Evolutionary conservation across 2,329 filamentous ascomycete species (phyloP).

Genomic region (Gliomastix tumulicola): DNA sequence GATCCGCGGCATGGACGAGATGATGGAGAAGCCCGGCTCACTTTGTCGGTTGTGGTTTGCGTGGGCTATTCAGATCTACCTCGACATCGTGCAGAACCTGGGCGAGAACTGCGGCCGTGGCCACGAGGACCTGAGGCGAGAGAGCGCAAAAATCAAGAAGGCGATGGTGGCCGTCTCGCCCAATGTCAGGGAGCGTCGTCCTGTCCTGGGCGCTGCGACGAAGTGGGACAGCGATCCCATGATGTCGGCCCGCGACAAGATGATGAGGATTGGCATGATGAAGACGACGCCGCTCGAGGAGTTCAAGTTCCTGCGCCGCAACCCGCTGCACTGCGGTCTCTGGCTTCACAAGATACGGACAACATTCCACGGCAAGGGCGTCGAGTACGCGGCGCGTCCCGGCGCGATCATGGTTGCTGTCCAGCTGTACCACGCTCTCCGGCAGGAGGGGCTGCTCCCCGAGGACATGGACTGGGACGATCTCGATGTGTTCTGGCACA

Average conservation of each 20-base stretch:
- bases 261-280: not conserved
- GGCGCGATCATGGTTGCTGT: slow-evolving; percentile 9
- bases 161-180: slow-evolving; percentile 6
- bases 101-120: not conserved
- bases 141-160: slow-evolving; percentile 10
- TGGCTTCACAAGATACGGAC: slow-evolving; percentile 9
- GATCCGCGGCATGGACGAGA: not conserved
- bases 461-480: slow-evolving; percentile 8
- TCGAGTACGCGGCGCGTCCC: slow-evolving; percentile 5
- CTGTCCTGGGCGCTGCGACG: not conserved
- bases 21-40: not conserved
- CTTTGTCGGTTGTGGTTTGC: not conserved
- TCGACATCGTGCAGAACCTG: not conserved
- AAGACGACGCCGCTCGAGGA: not conserved
- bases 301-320: slow-evolving; percentile 11
- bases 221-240: not conserved
- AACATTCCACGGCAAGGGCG: slow-evolving; percentile 6
- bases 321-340: slow-evolving; percentile 13
- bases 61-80: not conserved
- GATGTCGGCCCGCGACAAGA: not conserved
- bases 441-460: slow-evolving; percentile 7
- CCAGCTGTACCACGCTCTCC: slow-evolving; percentile 15
- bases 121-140: slow-evolving; percentile 4
- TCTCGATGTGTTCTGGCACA: slow-evolving; percentile 5
- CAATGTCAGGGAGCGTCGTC: not conserved